A percentile compares a stretch with the other conserved stretches of the same genome.
These are phyloP conservation scores for Malus sieversii DNA, from an alignment of 306 rosid genomes.

Conservation along the genomic window DNA sequence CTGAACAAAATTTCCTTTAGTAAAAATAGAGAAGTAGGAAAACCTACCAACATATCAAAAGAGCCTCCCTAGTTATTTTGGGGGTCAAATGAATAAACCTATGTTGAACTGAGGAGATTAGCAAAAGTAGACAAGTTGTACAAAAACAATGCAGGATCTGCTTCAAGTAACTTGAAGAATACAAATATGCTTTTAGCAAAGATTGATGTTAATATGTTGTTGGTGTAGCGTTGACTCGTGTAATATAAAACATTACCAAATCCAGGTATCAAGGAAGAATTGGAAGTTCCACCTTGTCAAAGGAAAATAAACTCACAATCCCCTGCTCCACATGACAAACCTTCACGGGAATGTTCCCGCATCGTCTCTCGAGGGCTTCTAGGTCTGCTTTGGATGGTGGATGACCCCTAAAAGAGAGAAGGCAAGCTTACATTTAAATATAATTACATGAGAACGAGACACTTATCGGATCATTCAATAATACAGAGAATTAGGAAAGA, in stretches of 20 bases:
- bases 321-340: slow-evolving; percentile 60
- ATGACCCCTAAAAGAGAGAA: slow-evolving; percentile 38
- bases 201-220: not conserved
- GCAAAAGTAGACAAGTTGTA: no score
- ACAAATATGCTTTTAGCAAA: not conserved
- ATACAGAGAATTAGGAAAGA: not conserved
- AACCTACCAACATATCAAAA: no score
- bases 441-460: not conserved
- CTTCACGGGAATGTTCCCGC: slow-evolving; percentile 51
- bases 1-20: no score
- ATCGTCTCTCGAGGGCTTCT: slow-evolving; percentile 47
- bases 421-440: not conserved
- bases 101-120: not conserved
- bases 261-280: slow-evolving; percentile 39
- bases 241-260: not conserved
- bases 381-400: slow-evolving; percentile 54
- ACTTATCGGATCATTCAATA: not conserved
- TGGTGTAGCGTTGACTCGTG: no score
- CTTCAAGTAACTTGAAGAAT: no score
- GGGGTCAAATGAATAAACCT: not conserved
- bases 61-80: not conserved
- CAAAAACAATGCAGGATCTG: no score
- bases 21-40: no score
- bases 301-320: slow-evolving; percentile 61
- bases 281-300: slow-evolving; percentile 57